These are phyloP conservation scores for Tolypocladium album DNA, from an alignment of 2,329 filamentous ascomycete species.

Conservation along the genomic window DNA sequence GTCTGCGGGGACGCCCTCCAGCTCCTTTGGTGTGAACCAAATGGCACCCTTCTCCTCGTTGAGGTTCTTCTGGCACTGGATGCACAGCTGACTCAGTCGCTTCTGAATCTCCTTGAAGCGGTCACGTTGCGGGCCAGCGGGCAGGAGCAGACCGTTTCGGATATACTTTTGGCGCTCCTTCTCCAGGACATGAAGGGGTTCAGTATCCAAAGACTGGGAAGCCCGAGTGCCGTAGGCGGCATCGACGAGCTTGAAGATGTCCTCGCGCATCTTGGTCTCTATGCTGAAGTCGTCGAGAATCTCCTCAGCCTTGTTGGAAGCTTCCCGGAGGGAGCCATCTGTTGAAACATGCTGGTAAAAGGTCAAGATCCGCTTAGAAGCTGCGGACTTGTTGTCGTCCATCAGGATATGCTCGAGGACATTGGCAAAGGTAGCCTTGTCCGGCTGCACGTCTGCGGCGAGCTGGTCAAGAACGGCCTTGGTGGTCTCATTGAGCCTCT, in stretches of 20 bases:
- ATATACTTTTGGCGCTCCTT: constrained; percentile 72
- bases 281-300: constrained; percentile 68
- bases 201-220: constrained; percentile 48
- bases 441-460: constrained; percentile 46
- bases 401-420: constrained; percentile 56
- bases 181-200: constrained; percentile 62
- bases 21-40: constrained; percentile 65
- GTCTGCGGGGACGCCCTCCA: constrained; percentile 66
- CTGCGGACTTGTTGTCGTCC: constrained; percentile 55
- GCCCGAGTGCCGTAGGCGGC: constrained; percentile 42
- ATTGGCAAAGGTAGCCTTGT: constrained; percentile 42
- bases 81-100: constrained; percentile 61
- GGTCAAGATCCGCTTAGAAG: constrained; percentile 55
- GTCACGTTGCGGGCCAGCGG: constrained; percentile 58
- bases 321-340: constrained; percentile 58
- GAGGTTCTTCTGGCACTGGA: constrained; percentile 68
- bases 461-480: constrained; percentile 57
- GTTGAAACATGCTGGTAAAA: constrained; percentile 75
- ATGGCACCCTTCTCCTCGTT: constrained; percentile 76
- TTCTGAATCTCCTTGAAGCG: constrained; percentile 84
- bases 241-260: constrained; percentile 60
- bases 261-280: constrained; percentile 71
- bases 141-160: constrained; percentile 62
- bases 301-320: constrained; percentile 66
- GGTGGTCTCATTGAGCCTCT: constrained; percentile 52